A percentile compares a stretch with the other conserved stretches of the same genome.
These are phyloP conservation scores for Fusarium proliferatum DNA, from an alignment of 2,329 filamentous ascomycete species.

Conservation along the genomic window DNA sequence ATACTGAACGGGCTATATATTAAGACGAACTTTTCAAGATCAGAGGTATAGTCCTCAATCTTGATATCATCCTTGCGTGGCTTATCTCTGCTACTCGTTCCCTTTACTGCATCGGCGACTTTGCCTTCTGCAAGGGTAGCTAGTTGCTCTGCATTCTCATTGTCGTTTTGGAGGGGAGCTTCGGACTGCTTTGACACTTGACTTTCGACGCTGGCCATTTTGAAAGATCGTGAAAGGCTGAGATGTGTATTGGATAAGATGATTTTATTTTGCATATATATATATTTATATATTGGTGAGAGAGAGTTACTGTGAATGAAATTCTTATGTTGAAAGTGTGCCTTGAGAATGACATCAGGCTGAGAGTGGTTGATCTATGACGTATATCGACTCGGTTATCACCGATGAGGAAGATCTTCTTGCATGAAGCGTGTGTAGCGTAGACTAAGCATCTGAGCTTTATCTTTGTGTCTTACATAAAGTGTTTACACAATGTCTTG, in stretches of 20 bases:
- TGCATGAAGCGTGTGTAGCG: slow-evolving; percentile 12
- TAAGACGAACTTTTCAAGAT: slow-evolving; percentile 28
- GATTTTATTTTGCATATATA: neutral
- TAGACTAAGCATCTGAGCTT: neutral
- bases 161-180: slow-evolving; percentile 28
- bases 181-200: slow-evolving; percentile 15
- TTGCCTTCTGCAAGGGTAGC: slow-evolving; percentile 39
- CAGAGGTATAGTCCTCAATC: slow-evolving; percentile 35
- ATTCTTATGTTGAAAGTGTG: neutral
- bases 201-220: slow-evolving; percentile 21
- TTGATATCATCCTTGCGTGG: slow-evolving; percentile 30
- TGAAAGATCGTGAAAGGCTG: neutral
- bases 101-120: slow-evolving; percentile 36
- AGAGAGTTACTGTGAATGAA: neutral
- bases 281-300: neutral
- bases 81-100: slow-evolving; percentile 26
- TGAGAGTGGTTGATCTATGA: slow-evolving; percentile 21
- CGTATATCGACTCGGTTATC: slow-evolving; percentile 17
- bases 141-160: slow-evolving; percentile 38
- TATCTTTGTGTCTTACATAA: slow-evolving; percentile 15
- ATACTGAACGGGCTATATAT: neutral
- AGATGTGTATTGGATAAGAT: neutral
- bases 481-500: neutral
- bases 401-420: neutral
- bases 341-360: slow-evolving; percentile 21